Percentiles rank a stretch among this genome's conserved stretches.
Conservation (phyloP, 2,329 filamentous ascomycete genomes). For the Chrysoporthe deuterocubensis region DNA sequence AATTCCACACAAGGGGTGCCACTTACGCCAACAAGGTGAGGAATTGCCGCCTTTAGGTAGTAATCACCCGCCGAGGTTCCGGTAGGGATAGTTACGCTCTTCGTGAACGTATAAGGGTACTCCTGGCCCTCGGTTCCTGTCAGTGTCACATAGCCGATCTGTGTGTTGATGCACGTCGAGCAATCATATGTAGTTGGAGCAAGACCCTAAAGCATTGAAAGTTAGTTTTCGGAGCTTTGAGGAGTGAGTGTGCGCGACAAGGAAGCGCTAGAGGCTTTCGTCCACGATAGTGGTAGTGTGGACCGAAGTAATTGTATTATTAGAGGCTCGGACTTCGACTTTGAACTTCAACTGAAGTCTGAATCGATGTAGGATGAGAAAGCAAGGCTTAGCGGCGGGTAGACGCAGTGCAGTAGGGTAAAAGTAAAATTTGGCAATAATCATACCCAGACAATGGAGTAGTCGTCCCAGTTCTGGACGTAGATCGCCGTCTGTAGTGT, state of each 20-base stretch:
- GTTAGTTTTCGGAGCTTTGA: background rate
- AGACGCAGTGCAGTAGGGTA: constrained; percentile 20
- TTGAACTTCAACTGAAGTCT: background rate
- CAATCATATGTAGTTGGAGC: background rate
- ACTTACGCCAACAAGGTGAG: constrained; percentile 24
- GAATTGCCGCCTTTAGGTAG: constrained; percentile 18
- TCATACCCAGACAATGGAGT: constrained; percentile 37
- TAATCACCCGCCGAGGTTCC: constrained; percentile 20
- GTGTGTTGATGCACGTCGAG: constrained; percentile 34
- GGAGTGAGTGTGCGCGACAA: background rate
- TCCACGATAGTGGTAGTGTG: background rate
- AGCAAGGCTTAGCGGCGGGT: constrained; percentile 11
- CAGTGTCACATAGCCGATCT: constrained; percentile 36
- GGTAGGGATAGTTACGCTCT: constrained; percentile 12
- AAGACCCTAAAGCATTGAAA: constrained; percentile 7
- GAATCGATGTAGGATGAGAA: background rate
- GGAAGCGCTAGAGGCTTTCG: background rate
- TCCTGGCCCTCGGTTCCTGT: constrained; percentile 18
- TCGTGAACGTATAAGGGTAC: constrained; percentile 24
- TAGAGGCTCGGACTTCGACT: background rate
- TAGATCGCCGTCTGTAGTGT: constrained; percentile 37
- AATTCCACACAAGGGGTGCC: background rate
- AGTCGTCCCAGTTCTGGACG: constrained; percentile 42
- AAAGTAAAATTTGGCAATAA: background rate
- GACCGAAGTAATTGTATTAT: background rate